Base-by-base conservation (phyloP, 345 rosid genomes). In the Linum tenue region DNA sequence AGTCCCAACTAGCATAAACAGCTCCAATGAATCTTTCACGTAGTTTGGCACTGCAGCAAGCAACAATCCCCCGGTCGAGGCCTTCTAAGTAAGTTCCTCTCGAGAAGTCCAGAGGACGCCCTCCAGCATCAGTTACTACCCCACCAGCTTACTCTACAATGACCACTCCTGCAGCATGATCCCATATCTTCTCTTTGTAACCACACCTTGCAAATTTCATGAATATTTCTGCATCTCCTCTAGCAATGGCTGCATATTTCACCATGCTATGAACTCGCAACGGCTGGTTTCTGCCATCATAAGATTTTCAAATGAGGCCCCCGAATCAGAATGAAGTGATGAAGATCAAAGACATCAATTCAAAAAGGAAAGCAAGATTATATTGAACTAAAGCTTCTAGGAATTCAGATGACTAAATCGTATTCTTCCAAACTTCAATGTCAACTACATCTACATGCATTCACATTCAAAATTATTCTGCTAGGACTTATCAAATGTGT, bases 121-220 rank as follows among this genome's bases (percentile, higher is more conserved):
- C 96, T 0, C 98, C 98, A 2, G 95, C 98, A 80, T 91, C 96
- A 56, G 85, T 91, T 73, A 89, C 98, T 67, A 89, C 92, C 60
- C 98, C 96, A 57, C 96, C 96, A 8, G 96, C 98, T 82, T 89
- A 95, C 78, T 91, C 87, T 63, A 85, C 80, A 7, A 89, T 91
- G 55, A 87, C 76, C 5, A 89, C 95, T 56, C 90, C 98, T 39
- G 96, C 98, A 5, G 96, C 95, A 42, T 89, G 96, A 77, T 91
- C 98, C 98, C 98, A 87, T 77, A 89, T 87, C 80, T 89, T 91
- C 83, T 89, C 96, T 71, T 87, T 89, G 84, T 91, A 91, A 35
- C 92, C 89, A 10, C 76, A 70, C 60, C 84, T 78, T 12, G 96
- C 90, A 80, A 91, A 91, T 80, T 91, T 91, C 94, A 89, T 89